Percentiles rank a stretch among this genome's conserved stretches.
phyloP scores from a whole-genome alignment of 768 basidiomycete genomes.

The Lentinus brumalis region DNA sequence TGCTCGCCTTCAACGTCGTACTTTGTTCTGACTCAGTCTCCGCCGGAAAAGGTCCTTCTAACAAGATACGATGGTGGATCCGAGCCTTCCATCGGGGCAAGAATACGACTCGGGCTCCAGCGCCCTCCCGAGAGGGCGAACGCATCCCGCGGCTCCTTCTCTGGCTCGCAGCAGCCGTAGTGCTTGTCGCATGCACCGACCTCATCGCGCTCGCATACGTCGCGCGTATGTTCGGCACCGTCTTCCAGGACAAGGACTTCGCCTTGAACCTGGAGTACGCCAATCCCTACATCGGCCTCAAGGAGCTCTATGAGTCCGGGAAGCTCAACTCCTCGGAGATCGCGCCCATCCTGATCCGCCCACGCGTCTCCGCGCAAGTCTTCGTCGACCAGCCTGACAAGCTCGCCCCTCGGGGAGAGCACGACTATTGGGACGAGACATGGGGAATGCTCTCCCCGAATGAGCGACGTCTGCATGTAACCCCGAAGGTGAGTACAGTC shows the following conservation, averaged over 20 bases:
- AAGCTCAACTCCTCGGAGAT: slow-evolving; percentile 3
- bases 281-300: slow-evolving; percentile 14
- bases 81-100: neutral
- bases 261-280: slow-evolving; percentile 10
- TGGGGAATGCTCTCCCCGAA: slow-evolving; percentile 5
- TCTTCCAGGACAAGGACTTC: slow-evolving; percentile 9
- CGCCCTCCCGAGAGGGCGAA: neutral
- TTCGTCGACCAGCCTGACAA: slow-evolving; percentile 7
- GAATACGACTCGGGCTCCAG: too few relatives aligned
- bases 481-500: neutral
- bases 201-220: slow-evolving; percentile 7
- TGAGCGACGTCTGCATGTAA: slow-evolving; percentile 5
- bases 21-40: neutral
- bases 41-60: neutral
- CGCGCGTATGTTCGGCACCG: slow-evolving; percentile 4
- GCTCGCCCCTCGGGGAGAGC: slow-evolving; percentile 9
- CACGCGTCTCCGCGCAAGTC: slow-evolving; percentile 17
- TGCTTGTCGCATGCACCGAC: slow-evolving; percentile 7
- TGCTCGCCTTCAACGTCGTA: neutral
- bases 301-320: slow-evolving; percentile 9
- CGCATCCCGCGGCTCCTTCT: neutral
- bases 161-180: slow-evolving; percentile 5
- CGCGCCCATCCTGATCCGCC: slow-evolving; percentile 11
- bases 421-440: slow-evolving; percentile 5
- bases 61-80: neutral